Evolutionary conservation across 768 basidiomycete genomes (phyloP).

Genomic region (Russula abietina): DNA sequence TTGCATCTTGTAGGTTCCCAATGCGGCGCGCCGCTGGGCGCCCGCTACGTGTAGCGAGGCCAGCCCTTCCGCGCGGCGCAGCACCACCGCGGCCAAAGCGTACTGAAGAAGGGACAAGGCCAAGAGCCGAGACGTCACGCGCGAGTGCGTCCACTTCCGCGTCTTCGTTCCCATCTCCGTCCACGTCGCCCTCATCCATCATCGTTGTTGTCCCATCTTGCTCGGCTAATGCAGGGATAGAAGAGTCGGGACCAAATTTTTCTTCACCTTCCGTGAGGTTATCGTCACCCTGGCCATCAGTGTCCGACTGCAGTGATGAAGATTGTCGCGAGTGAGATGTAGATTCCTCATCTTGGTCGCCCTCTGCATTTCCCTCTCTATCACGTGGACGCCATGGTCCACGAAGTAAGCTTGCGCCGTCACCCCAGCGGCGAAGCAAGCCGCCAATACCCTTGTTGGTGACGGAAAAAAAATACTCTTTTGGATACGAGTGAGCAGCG

Average conservation of each 20-base stretch:
- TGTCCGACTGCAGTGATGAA: slow-evolving; percentile 33
- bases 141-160: slow-evolving; percentile 45
- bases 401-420: slow-evolving; percentile 74
- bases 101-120: slow-evolving; percentile 62
- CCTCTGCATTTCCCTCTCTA: slow-evolving; percentile 23
- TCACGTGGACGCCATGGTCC: slow-evolving; percentile 60
- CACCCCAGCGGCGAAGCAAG: slow-evolving; percentile 72
- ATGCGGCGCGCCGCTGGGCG: slow-evolving; percentile 5
- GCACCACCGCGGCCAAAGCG: slow-evolving; percentile 66
- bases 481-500: slow-evolving; percentile 74
- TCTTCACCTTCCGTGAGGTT: slow-evolving; percentile 12
- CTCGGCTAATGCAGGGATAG: background rate
- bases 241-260: background rate
- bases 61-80: slow-evolving; percentile 38
- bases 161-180: slow-evolving; percentile 10
- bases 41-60: slow-evolving; percentile 31
- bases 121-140: slow-evolving; percentile 41
- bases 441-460: slow-evolving; percentile 89
- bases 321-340: slow-evolving; percentile 59
- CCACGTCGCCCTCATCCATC: background rate
- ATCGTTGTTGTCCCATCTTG: background rate
- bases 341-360: background rate
- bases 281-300: slow-evolving; percentile 28
- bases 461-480: slow-evolving; percentile 86
- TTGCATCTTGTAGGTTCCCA: background rate